Conservation (phyloP, 495 filamentous ascomycete species). For the Penicillium herquei region DNA sequence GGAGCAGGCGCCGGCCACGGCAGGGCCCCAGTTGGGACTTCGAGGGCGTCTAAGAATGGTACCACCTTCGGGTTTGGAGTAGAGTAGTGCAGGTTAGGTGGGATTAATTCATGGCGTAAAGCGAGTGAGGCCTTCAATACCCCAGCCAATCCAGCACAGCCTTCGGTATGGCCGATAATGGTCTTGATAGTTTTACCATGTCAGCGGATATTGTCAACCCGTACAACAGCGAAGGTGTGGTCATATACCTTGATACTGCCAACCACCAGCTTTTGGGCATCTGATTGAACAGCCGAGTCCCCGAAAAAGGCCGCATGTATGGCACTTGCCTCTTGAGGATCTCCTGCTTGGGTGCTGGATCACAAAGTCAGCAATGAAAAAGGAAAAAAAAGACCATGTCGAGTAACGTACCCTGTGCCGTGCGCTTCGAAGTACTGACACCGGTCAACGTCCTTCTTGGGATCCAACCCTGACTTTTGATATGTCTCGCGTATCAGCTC, state of each 20-base stretch:
- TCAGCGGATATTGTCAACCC: slow-evolving; percentile 12
- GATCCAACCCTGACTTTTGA: slow-evolving; percentile 37
- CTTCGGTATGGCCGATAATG: slow-evolving; percentile 40
- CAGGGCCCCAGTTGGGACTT: slow-evolving; percentile 35
- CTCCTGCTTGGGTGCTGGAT: slow-evolving; percentile 58
- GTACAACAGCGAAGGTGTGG: no score
- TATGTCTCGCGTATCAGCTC: slow-evolving; percentile 54
- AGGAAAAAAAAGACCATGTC: no score
- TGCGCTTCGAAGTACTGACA: slow-evolving; percentile 31
- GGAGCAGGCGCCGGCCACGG: background rate
- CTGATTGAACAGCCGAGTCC: slow-evolving; percentile 24
- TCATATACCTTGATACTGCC: no score
- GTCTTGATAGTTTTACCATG: background rate
- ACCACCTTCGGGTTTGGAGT: slow-evolving; percentile 41
- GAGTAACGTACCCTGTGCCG: slow-evolving; percentile 60
- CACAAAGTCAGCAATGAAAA: no score
- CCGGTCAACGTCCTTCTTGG: slow-evolving; percentile 5
- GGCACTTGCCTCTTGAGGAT: slow-evolving; percentile 54
- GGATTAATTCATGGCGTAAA: slow-evolving; percentile 45
- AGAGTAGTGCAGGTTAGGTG: slow-evolving; percentile 57
- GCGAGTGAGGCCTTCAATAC: slow-evolving; percentile 53
- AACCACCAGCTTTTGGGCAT: no score
- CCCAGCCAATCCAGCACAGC: slow-evolving; percentile 54
- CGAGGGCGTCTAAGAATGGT: slow-evolving; percentile 37
- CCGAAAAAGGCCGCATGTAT: slow-evolving; percentile 20